Evolutionary conservation across 2,329 filamentous ascomycete genomes (phyloP), one percentile per base, ranked within the genome.

Genomic region (Ciborinia camelliae): DNA sequence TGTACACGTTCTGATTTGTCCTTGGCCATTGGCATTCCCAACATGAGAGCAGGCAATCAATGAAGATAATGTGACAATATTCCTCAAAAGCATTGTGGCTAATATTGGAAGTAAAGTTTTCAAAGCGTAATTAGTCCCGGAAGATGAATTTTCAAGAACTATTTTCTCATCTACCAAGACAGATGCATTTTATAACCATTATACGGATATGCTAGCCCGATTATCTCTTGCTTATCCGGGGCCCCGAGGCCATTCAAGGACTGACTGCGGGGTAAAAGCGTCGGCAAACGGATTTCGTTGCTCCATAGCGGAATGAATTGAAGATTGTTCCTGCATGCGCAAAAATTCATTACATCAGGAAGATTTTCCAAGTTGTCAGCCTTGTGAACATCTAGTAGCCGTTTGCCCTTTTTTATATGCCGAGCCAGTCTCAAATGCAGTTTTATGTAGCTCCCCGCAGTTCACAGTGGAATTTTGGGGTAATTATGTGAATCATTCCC

Each of bases 1-100:
- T 15, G 60, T 54, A 47, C 67, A 67, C 10, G 55, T 65, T 39
- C 52, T 57, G 18, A 23, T 58, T 61, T 32, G 45, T 8, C 23
- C 43, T 37, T 51, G 15, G 15, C 57, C 26, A 32, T 54, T 52
- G 37, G 26, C 30, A 15, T 37, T 63, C 12, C 20, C 8, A 20
- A 41, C 55, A 20, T 35, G 28, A 43, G 39, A 18, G 18, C 30
- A 23, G n/a, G 6, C n/a, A 35, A 30, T 6, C 10, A 48, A 18
- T 30, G 37, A n/a, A 45, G 39, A 63, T 10, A 57, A 18, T 20
- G 23, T 18, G 26, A 54, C 4, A 37, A 32, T 26, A 3, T 32
- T 14, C n/a, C 12, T 37, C 2, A 63, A 39, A 8, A 55, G n/a
- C 50, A 39, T 54, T 3, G 8, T 61, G 32, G 23, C 39, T 12